Conservation (phyloP, 169 alveolate species). For the Haemoproteus tartakovskyi region DNA sequence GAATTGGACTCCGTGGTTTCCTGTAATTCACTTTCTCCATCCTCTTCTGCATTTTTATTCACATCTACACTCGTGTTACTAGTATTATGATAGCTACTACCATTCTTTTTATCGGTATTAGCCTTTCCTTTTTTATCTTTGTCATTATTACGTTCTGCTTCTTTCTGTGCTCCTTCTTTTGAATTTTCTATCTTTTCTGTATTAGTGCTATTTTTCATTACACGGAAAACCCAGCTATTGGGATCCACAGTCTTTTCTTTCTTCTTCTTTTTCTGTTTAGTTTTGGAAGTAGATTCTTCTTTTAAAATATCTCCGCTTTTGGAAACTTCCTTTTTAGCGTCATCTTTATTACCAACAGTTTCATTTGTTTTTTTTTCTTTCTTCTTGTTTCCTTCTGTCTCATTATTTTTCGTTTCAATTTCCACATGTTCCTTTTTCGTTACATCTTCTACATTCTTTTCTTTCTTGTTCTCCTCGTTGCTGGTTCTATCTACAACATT, state of each 20-base stretch:
- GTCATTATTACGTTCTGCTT: not conserved
- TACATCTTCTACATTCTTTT: not conserved
- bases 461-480: not conserved
- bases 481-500: not conserved
- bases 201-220: not conserved
- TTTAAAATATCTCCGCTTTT: too few relatives aligned
- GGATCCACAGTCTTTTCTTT: not conserved
- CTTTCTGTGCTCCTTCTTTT: not conserved
- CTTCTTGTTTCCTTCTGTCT: too few relatives aligned
- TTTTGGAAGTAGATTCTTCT: too few relatives aligned
- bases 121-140: not conserved
- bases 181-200: not conserved
- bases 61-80: not conserved
- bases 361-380: too few relatives aligned
- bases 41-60: not conserved
- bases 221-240: not conserved
- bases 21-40: not conserved
- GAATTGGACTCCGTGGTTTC: not conserved
- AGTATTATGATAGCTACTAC: not conserved
- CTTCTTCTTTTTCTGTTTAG: slow-evolving; percentile 1
- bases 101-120: not conserved
- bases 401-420: not conserved
- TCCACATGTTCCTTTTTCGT: not conserved
- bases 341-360: not conserved
- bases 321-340: not conserved